Evolutionary conservation across 2,329 filamentous ascomycete genomes (phyloP).

Genomic region (Beauveria sp.): DNA sequence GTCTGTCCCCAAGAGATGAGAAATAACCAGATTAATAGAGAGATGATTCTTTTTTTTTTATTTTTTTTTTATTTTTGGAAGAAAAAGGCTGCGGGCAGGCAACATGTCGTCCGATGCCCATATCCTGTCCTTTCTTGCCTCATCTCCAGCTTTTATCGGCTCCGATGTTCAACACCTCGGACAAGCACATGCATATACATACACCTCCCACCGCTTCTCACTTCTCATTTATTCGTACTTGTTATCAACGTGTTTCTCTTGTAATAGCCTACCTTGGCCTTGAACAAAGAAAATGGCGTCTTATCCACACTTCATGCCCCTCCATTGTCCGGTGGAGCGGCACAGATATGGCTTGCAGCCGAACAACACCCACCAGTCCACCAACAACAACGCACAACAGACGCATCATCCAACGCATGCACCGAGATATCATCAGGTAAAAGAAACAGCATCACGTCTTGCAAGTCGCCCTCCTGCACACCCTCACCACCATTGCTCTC

Average conservation of each 20-base stretch:
- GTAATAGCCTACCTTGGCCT: background rate
- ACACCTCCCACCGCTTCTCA: background rate
- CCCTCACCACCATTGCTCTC: no score
- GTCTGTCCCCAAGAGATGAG: no score
- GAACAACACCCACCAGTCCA: background rate
- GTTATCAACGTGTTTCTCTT: background rate
- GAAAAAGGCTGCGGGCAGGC: background rate
- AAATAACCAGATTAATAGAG: no score
- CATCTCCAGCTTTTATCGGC: background rate
- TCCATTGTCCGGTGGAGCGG: background rate
- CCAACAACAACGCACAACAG: background rate
- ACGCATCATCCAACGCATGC: background rate
- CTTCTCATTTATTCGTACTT: no score
- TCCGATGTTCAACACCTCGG: background rate
- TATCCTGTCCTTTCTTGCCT: background rate
- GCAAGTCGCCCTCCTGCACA: no score
- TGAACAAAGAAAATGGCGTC: background rate
- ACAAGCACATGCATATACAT: background rate
- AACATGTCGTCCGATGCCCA: background rate
- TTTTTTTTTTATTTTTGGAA: no score
- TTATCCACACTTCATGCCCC: background rate
- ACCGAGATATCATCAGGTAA: no score
- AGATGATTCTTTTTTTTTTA: no score
- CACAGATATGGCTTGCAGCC: constrained; percentile 10
- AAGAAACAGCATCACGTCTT: no score